Evolutionary conservation across 2,329 filamentous ascomycete genomes (phyloP), one percentile per base, ranked within the genome.

Genomic region (Ophiostoma australiae): DNA sequence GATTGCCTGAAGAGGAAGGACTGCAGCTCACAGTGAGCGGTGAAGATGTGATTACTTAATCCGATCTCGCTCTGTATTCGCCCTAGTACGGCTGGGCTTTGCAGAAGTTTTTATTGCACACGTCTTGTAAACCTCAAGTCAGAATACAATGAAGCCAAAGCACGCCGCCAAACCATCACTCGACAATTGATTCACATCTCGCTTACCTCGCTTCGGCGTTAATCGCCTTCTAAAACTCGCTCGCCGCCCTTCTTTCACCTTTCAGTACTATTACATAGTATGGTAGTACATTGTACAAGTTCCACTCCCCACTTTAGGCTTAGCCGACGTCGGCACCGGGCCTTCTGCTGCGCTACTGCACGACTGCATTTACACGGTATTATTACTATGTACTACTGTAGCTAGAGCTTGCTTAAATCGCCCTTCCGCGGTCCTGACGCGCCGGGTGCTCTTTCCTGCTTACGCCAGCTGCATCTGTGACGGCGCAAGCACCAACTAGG

Each of bases 281-380:
- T n/a, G n/a, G n/a, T n/a, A n/a, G n/a, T n/a, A n/a, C n/a, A n/a
- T n/a, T n/a, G n/a, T n/a, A n/a, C n/a, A n/a, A n/a, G n/a, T n/a
- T n/a, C 44, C 44, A 23, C 52, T 58, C 52, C 52, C 52, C 52
- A 58, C 52, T 58, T 5, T 4, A 58, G 23, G 10, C n/a, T 27
- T 58, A 58, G 52, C 52, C 52, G 52, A 58, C 23, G 52, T 58
- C 52, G 52, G 52, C 52, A 58, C 52, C 52, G 52, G 52, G n/a
- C 11, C 44, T 27, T 11, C 23, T 58, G n/a, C 6, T 27, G 23
- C 23, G n/a, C 23, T 58, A 58, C n/a, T 27, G 52, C 52, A 58
- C 52, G 44, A 48, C 20, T 48, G 44, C 44, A 48, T 48, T 48
- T 58, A 27, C 52, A 23, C 4, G 8, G 52, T 23, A 55, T 10